These are phyloP conservation scores for Agrocybe praecox DNA, from an alignment of 768 basidiomycete species.

Conservation along the genomic window DNA sequence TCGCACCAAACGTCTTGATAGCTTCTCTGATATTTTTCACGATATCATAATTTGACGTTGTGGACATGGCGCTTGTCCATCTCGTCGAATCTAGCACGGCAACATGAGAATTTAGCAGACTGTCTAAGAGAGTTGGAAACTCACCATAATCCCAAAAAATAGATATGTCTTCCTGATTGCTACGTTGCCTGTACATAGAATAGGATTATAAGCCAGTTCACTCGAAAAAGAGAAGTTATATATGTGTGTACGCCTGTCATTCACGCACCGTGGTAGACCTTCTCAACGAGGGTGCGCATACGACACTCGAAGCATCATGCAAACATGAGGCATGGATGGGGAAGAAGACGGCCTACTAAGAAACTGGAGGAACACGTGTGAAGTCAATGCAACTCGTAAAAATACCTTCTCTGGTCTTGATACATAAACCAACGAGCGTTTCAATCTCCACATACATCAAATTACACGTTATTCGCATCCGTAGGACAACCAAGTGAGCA, in stretches of 20 bases:
- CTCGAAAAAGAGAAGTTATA: neutral
- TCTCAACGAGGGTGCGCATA: neutral
- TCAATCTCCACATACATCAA: too few relatives aligned
- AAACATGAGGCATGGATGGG: neutral
- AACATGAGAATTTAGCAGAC: neutral
- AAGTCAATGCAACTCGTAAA: too few relatives aligned
- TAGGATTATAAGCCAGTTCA: neutral
- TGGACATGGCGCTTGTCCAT: constrained; percentile 7
- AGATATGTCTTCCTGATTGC: constrained; percentile 1
- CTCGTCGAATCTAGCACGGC: constrained; percentile 17
- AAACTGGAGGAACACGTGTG: neutral
- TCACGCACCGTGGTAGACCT: neutral
- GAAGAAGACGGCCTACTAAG: neutral
- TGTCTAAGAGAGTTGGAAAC: neutral
- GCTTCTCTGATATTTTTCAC: constrained; percentile 26
- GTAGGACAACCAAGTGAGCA: too few relatives aligned
- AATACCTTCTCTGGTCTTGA: too few relatives aligned
- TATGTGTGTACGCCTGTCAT: neutral
- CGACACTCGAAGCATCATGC: neutral
- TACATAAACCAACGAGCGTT: too few relatives aligned
- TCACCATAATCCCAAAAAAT: constrained; percentile 11
- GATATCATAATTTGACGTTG: constrained; percentile 21
- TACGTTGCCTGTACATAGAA: neutral
- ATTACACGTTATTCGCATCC: too few relatives aligned
- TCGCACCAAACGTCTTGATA: constrained; percentile 15